These are phyloP conservation scores for Suillus spraguei DNA, from an alignment of 768 basidiomycete species.

Conservation along the genomic window DNA sequence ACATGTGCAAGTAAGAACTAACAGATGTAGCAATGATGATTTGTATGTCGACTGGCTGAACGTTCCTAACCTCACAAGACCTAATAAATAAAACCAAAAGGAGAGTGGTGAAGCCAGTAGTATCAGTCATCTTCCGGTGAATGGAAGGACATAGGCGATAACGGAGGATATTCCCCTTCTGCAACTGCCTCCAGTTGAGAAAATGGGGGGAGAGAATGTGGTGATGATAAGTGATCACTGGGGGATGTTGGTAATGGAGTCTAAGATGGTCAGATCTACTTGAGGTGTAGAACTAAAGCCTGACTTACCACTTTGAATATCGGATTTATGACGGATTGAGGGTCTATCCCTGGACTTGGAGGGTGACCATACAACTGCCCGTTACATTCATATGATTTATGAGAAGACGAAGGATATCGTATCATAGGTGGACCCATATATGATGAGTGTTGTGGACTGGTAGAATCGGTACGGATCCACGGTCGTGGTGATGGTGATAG, in stretches of 20 bases:
- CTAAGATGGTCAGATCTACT: conserved; percentile 34
- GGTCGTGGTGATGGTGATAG: conserved; percentile 66
- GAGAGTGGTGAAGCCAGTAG: conserved; percentile 17
- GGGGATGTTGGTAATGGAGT: conserved; percentile 54
- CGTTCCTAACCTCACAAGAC: conserved; percentile 20
- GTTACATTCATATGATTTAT: conserved; percentile 52
- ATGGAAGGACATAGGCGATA: conserved; percentile 75
- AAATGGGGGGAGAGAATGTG: conserved; percentile 71
- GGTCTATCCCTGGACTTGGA: conserved; percentile 59
- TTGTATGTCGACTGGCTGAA: conserved; percentile 20
- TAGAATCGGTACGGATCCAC: conserved; percentile 51
- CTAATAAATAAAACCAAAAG: conserved; percentile 27
- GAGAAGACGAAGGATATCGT: conserved; percentile 41
- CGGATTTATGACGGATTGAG: conserved; percentile 77
- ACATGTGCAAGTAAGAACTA: conserved; percentile 28
- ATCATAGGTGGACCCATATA: conserved; percentile 40
- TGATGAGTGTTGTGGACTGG: conserved; percentile 33
- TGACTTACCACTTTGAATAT: conserved; percentile 89
- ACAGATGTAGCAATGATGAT: conserved; percentile 31
- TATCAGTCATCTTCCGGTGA: conserved; percentile 48
- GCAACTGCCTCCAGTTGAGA: conserved; percentile 84
- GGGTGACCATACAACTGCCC: conserved; percentile 56
- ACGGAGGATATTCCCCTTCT: conserved; percentile 71
- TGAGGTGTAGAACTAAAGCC: background rate
- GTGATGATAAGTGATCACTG: conserved; percentile 38